Base-by-base conservation (phyloP, 2,329 filamentous ascomycete species). In the Ilyonectria robusta region DNA sequence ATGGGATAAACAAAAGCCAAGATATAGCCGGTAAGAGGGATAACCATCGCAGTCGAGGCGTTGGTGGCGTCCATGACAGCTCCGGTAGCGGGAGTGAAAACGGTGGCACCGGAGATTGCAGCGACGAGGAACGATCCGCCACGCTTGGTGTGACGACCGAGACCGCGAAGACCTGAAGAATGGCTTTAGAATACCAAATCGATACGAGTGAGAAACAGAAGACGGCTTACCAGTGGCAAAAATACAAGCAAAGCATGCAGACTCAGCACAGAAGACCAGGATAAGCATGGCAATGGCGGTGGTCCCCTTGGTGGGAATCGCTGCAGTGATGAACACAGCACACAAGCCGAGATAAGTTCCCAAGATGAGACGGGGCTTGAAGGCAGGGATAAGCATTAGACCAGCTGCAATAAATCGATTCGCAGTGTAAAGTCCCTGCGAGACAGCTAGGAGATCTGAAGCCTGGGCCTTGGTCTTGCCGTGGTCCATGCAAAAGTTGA, bases 121-220 rank as follows among this genome's bases (percentile, higher is more conserved):
- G 83, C 86, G 1, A 90, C 84, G 37, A 90, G 85, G 69, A 86
- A 83, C 1, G 90, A 90, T 1, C 88, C 89, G 1, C 91, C 92
- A 62, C 90, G 86, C 83, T 93, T 93, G 33, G 89, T 92, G 80
- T 94, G 89, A 17, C 88, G 86, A 5, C 92, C 92, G 0, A 90
- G 81, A 1, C 87, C 88, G 11, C 87, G 82, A 77, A 90, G 87
- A 0, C 86, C 86, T 62, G 21, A 4, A n/a, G 8, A 42, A n/a
- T 4, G 11, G 4, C 35, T 5, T 17, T 26, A 26, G 6, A 56
- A 7, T 56, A 53, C 42, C 10, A 4, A 17, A 23, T 15, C 1
- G 3, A 4, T 26, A 26, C 17, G 4, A 6, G 2, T 1, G 2
- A 13, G 6, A 7, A 17, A n/a, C 6, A 35, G 8, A 40, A 11